A percentile compares a stretch with the other conserved stretches of the same genome.
These are phyloP conservation scores for Camellia lanceoleosa DNA, from an alignment of 148 eudicot genomes.

Conservation along the genomic window DNA sequence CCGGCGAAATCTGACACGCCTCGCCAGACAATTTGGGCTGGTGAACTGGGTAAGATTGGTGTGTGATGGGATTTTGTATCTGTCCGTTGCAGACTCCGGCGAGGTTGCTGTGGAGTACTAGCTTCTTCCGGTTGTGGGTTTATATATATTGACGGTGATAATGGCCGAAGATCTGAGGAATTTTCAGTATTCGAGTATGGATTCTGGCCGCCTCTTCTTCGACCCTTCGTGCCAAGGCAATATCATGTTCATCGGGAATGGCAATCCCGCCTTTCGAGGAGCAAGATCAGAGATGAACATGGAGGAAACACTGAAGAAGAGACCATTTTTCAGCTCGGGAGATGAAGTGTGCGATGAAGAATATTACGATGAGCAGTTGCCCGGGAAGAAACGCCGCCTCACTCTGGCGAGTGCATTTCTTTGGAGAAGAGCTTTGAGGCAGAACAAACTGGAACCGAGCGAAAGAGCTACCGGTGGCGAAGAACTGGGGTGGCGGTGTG, in stretches of 20 bases:
- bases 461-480: no score
- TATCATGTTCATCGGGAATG: slow-evolving; percentile 54
- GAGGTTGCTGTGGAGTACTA: slow-evolving; percentile 77
- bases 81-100: slow-evolving; percentile 77
- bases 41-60: slow-evolving; percentile 20
- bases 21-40: background rate
- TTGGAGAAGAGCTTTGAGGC: slow-evolving; percentile 75
- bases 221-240: slow-evolving; percentile 39
- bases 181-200: slow-evolving; percentile 27
- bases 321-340: slow-evolving; percentile 56
- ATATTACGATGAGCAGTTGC: slow-evolving; percentile 63
- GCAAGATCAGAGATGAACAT: slow-evolving; percentile 48
- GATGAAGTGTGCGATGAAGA: slow-evolving; percentile 70
- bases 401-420: slow-evolving; percentile 60
- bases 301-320: slow-evolving; percentile 53
- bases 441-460: slow-evolving; percentile 87
- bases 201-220: slow-evolving; percentile 50
- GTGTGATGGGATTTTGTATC: slow-evolving; percentile 74
- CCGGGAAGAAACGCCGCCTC: slow-evolving; percentile 83
- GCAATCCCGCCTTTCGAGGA: slow-evolving; percentile 51
- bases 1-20: slow-evolving; percentile 4
- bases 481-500: no score
- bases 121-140: slow-evolving; percentile 48
- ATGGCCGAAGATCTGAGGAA: slow-evolving; percentile 15
- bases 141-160: slow-evolving; percentile 5